Conservation (phyloP, 2,329 filamentous ascomycete species). For the Aspergillus sp. region DNA sequence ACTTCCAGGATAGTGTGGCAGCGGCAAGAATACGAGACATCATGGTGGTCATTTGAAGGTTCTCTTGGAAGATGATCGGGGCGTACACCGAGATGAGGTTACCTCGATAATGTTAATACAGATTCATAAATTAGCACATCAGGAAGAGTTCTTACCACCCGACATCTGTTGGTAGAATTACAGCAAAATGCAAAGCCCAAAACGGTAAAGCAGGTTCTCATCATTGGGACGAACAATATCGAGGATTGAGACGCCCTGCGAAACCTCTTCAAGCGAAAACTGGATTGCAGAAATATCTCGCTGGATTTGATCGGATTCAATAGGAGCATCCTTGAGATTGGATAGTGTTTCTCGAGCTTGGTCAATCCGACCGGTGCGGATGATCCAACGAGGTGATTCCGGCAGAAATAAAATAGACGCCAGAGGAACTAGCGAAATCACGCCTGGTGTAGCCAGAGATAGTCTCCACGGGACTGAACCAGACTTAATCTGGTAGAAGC, state of each 20-base stretch:
- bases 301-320: background rate
- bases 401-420: slow-evolving; percentile 6
- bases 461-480: slow-evolving; percentile 6
- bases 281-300: slow-evolving; percentile 2
- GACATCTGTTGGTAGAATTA: slow-evolving; percentile 10
- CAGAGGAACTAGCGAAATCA: slow-evolving; percentile 6
- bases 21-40: slow-evolving; percentile 33
- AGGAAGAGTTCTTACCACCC: background rate
- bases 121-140: no score
- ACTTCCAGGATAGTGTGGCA: slow-evolving; percentile 52
- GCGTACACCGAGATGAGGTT: slow-evolving; percentile 8
- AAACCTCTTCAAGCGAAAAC: background rate
- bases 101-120: background rate
- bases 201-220: slow-evolving; percentile 3
- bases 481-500: slow-evolving; percentile 4
- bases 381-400: slow-evolving; percentile 13
- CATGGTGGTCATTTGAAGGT: slow-evolving; percentile 1
- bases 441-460: slow-evolving; percentile 7
- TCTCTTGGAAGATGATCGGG: slow-evolving; percentile 3
- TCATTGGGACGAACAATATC: slow-evolving; percentile 6
- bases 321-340: slow-evolving; percentile 1
- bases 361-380: slow-evolving; percentile 1
- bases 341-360: slow-evolving; percentile 9
- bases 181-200: slow-evolving; percentile 5
- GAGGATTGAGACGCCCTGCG: slow-evolving; percentile 2